A percentile compares a stretch with the other conserved stretches of the same genome.
These are phyloP conservation scores for Myochromella boudieri DNA, from an alignment of 768 basidiomycete species.

Conservation along the genomic window DNA sequence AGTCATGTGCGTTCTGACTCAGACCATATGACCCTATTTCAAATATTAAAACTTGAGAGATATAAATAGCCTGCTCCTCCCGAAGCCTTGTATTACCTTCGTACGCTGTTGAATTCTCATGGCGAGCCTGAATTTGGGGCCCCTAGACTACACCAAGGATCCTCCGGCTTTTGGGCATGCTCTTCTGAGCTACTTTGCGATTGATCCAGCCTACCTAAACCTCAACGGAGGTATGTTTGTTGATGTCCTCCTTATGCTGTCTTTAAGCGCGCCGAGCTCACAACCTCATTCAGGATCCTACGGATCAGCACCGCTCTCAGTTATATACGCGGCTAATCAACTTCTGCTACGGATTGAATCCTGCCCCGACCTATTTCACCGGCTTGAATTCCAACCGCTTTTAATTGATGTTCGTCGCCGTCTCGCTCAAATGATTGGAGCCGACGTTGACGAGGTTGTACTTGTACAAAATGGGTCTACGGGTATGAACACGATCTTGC, in stretches of 20 bases:
- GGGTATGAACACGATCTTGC: slow-evolving; percentile 59
- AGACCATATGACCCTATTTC: too few relatives aligned
- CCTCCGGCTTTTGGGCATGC: slow-evolving; percentile 54
- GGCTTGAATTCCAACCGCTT: slow-evolving; percentile 26
- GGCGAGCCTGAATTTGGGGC: too few relatives aligned
- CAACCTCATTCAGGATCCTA: slow-evolving; percentile 49
- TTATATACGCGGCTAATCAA: slow-evolving; percentile 36
- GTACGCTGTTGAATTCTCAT: too few relatives aligned
- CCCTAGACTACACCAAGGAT: too few relatives aligned
- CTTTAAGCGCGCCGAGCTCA: too few relatives aligned
- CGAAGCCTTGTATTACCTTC: too few relatives aligned
- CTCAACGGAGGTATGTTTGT: slow-evolving; percentile 62
- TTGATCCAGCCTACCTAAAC: slow-evolving; percentile 61
- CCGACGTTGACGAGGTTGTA: slow-evolving; percentile 45
- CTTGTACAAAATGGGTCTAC: slow-evolving; percentile 54
- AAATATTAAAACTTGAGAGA: too few relatives aligned
- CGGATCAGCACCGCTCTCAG: slow-evolving; percentile 48
- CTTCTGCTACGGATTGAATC: slow-evolving; percentile 39
- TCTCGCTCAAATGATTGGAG: slow-evolving; percentile 49
- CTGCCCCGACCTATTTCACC: slow-evolving; percentile 52
- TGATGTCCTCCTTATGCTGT: too few relatives aligned
- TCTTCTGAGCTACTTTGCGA: slow-evolving; percentile 51
- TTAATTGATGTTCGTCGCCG: slow-evolving; percentile 38
- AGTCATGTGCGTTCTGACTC: too few relatives aligned
- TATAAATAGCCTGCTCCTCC: too few relatives aligned